phyloP scores from a whole-genome alignment of 2,329 filamentous ascomycete species.

The Fusarium nelsonii region DNA sequence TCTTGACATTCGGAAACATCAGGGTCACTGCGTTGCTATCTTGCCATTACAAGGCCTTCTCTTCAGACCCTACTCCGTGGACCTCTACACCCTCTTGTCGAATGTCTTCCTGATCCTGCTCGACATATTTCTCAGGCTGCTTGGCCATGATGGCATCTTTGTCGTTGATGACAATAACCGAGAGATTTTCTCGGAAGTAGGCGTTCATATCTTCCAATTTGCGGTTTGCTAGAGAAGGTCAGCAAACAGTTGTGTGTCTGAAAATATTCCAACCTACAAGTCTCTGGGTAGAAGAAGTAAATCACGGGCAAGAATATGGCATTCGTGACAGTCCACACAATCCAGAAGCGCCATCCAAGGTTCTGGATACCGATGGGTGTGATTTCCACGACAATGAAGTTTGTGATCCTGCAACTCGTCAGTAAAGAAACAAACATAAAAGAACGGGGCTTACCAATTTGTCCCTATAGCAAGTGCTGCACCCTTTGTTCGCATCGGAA shows the following conservation, averaged over 20 bases:
- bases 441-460: conserved; percentile 14
- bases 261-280: conserved; percentile 31
- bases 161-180: conserved; percentile 61
- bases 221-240: conserved; percentile 33
- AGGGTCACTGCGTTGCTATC: not conserved
- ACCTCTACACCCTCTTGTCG: not conserved
- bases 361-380: conserved; percentile 56
- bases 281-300: conserved; percentile 64
- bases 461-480: conserved; percentile 33
- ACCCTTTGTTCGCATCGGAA: conserved; percentile 51
- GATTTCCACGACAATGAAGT: conserved; percentile 52
- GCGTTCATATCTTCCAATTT: conserved; percentile 51
- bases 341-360: conserved; percentile 64
- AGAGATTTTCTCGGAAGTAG: conserved; percentile 54
- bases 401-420: conserved; percentile 35
- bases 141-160: conserved; percentile 60
- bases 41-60: conserved; percentile 3
- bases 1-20: not conserved
- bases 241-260: conserved; percentile 1
- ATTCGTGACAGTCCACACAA: conserved; percentile 65
- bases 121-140: conserved; percentile 25
- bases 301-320: conserved; percentile 60
- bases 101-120: conserved; percentile 24
- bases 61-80: not conserved
- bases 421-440: not conserved